phyloP scores from a whole-genome alignment of 106 monocot genomes.

The Agapanthus africanus region DNA sequence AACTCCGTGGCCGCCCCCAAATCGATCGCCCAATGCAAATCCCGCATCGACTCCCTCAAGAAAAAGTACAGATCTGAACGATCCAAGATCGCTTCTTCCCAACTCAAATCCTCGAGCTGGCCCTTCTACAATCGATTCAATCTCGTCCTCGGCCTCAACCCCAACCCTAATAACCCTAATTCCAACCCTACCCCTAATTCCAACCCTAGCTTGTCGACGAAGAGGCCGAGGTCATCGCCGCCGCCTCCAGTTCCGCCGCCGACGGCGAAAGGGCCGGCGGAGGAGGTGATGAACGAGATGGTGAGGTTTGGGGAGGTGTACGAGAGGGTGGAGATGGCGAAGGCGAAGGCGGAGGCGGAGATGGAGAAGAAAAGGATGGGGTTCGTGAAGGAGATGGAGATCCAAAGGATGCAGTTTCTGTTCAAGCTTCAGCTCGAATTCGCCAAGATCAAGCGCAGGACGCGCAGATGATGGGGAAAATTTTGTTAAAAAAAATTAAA shows the following conservation, averaged over 20 bases:
- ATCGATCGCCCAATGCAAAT: too few relatives aligned
- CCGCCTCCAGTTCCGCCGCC: slow-evolving; percentile 18
- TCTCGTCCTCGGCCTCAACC: slow-evolving; percentile 29
- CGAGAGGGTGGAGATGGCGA: slow-evolving; percentile 59
- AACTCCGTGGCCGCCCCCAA: slow-evolving; percentile 50
- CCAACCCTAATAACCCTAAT: too few relatives aligned
- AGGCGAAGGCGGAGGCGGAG: slow-evolving; percentile 54
- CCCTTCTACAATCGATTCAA: slow-evolving; percentile 69
- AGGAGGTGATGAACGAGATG: too few relatives aligned
- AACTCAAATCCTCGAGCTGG: slow-evolving; percentile 32
- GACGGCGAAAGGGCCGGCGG: slow-evolving; percentile 11
- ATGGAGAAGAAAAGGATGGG: slow-evolving; percentile 66
- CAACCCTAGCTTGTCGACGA: not conserved
- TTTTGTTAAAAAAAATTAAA: too few relatives aligned
- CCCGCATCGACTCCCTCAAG: slow-evolving; percentile 84
- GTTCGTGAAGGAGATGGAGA: slow-evolving; percentile 55
- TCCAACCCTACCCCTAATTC: too few relatives aligned
- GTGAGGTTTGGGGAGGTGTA: slow-evolving; percentile 61
- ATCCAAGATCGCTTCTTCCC: slow-evolving; percentile 23
- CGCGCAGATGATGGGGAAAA: slow-evolving; percentile 19
- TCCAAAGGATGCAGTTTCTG: slow-evolving; percentile 71
- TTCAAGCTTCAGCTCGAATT: too few relatives aligned
- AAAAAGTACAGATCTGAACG: slow-evolving; percentile 91
- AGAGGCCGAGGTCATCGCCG: slow-evolving; percentile 15
- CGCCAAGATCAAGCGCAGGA: slow-evolving; percentile 50